Base-by-base conservation (phyloP, 2,329 filamentous ascomycete species). In the Helicocarpus griseus region DNA sequence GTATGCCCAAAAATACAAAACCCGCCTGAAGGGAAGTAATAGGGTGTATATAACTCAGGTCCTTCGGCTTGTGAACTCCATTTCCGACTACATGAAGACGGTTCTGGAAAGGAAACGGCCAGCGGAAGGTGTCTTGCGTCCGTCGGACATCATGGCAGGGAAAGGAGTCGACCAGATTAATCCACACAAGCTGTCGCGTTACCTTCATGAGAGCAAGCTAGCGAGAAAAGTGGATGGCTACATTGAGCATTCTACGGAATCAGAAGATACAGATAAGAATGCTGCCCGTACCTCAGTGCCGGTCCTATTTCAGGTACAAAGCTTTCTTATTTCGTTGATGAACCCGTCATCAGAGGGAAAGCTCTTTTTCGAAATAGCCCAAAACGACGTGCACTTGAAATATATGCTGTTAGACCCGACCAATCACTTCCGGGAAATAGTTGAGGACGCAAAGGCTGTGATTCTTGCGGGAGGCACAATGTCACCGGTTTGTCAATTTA, bases 141-240 rank as follows among this genome's bases (percentile, higher is more conserved):
- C 86, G 14, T 84, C 83, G 19, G 78, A 83, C 5, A 74, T 98
- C 1, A 82, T 96, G 57, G 78, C 83, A 22, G 83, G 83, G 35
- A 95, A 95, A 64, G 89, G 89, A 0, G 86, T 93, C 22, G 93
- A 98, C 63, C 91, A 97, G 63, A 90, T 98, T 70, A 95, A 97
- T 61, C 79, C 96, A 28, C 91, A 87, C 69, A 91, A 93, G 63
- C 76, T 98, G 13, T 83, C 90, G 29, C 79, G 82, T 40, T 97
- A 97, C 65, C 80, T 98, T 3, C 86, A 91, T 61, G 85, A 93
- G 56, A 96, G 90, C 55, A 96, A 95, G 61, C 73, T 98, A 11
- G 90, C 91, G 1, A 86, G 90, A 57, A 98, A 98, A 67, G 87
- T 97, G 9, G 91, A 98, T 69, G 86, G 88, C 46, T 98, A 97